phyloP scores from a whole-genome alignment of 768 basidiomycete species.

The Mycena galericulata region DNA sequence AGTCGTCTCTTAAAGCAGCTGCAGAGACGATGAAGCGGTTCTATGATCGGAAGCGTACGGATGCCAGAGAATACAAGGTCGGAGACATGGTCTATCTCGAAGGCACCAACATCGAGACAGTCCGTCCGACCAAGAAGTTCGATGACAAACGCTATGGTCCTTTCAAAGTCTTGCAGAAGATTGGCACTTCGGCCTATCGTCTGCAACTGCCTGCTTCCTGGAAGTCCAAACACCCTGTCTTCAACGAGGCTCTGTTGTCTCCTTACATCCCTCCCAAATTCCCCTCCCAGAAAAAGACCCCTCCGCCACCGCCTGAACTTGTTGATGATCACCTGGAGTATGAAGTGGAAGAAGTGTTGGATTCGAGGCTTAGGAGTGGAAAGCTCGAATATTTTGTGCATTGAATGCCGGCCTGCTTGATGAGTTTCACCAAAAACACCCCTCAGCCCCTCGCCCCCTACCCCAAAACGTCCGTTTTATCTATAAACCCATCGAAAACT shows the following conservation, averaged over 20 bases:
- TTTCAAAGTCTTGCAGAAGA: no score
- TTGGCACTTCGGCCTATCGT: no score
- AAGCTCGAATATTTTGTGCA: slow-evolving; percentile 27
- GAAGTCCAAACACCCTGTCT: no score
- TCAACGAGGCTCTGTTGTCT: no score
- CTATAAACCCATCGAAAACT: no score
- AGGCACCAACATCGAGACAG: slow-evolving; percentile 29
- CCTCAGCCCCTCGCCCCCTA: background rate
- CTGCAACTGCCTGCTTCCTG: no score
- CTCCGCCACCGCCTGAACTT: slow-evolving; percentile 7
- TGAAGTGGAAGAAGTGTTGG: slow-evolving; percentile 31
- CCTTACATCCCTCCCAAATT: no score
- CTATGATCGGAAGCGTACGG: no score
- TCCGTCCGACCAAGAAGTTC: slow-evolving; percentile 32
- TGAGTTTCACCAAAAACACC: slow-evolving; percentile 12
- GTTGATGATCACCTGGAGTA: slow-evolving; percentile 6
- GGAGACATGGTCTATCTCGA: slow-evolving; percentile 42
- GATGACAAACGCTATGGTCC: no score
- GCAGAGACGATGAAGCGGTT: no score
- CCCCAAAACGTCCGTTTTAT: no score
- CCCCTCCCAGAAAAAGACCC: slow-evolving; percentile 25
- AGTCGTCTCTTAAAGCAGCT: no score
- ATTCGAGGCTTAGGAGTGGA: slow-evolving; percentile 11
- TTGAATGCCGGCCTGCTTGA: slow-evolving; percentile 23
- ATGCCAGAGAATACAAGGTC: slow-evolving; percentile 36